Evolutionary conservation across 768 basidiomycete genomes (phyloP).

Genomic region (Lactarius trivialis): DNA sequence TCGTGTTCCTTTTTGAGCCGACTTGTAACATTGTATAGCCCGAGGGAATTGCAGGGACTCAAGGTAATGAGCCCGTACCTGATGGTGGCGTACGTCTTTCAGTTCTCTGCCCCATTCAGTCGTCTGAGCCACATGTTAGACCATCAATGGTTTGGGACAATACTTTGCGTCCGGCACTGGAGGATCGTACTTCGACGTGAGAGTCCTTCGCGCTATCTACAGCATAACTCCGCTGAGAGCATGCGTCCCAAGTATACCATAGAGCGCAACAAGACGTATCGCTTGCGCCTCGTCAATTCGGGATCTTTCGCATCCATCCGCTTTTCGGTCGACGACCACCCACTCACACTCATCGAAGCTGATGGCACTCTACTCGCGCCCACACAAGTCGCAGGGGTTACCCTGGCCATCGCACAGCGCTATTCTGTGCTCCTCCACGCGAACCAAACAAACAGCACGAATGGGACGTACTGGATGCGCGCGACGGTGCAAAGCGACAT

Average conservation of each 20-base stretch:
- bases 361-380: slow-evolving; percentile 42
- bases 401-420: slow-evolving; percentile 42
- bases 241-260: slow-evolving; percentile 30
- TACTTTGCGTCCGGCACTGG: slow-evolving; percentile 26
- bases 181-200: slow-evolving; percentile 28
- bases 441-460: slow-evolving; percentile 33
- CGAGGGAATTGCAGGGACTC: slow-evolving; percentile 29
- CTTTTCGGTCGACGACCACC: slow-evolving; percentile 42
- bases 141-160: slow-evolving; percentile 33
- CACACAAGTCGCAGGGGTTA: slow-evolving; percentile 34
- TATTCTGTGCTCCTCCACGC: slow-evolving; percentile 43
- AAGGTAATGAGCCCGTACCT: slow-evolving; percentile 32
- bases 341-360: slow-evolving; percentile 42
- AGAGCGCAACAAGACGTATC: slow-evolving; percentile 35
- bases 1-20: neutral
- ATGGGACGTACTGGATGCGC: slow-evolving; percentile 36
- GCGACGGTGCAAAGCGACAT: slow-evolving; percentile 34
- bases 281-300: slow-evolving; percentile 43
- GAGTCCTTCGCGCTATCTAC: neutral
- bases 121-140: slow-evolving; percentile 14
- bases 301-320: slow-evolving; percentile 41
- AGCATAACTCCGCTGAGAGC: slow-evolving; percentile 14
- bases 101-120: neutral
- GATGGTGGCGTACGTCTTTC: slow-evolving; percentile 28
- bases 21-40: slow-evolving; percentile 23